A percentile compares a stretch with the other conserved stretches of the same genome.
These are phyloP conservation scores for Bodo saltans DNA, from an alignment of 78 protist species.

Conservation along the genomic window DNA sequence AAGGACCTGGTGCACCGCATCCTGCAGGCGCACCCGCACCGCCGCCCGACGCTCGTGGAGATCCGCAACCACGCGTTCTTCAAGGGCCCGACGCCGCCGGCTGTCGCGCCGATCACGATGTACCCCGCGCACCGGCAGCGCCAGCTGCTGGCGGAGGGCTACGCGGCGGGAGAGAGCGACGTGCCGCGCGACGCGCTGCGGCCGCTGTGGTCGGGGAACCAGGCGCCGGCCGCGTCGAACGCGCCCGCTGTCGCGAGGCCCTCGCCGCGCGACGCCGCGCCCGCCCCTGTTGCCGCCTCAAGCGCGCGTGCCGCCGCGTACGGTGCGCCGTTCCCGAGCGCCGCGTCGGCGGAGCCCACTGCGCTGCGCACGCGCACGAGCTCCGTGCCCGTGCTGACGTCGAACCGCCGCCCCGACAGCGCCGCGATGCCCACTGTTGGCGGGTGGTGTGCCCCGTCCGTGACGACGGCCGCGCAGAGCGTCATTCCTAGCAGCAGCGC, in stretches of 20 bases:
- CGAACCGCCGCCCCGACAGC: not conserved
- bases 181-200: not conserved
- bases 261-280: not conserved
- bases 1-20: slow-evolving; percentile 64
- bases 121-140: slow-evolving; percentile 14
- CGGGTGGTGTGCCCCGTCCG: not conserved
- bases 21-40: slow-evolving; percentile 66
- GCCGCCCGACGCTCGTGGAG: slow-evolving; percentile 37
- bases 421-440: not conserved
- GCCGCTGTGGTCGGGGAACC: not conserved
- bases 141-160: not conserved
- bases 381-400: not conserved
- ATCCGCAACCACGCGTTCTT: slow-evolving; percentile 43
- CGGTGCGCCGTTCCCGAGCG: not conserved
- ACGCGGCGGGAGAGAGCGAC: not conserved
- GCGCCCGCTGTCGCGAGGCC: not conserved
- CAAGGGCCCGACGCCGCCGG: not conserved
- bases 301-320: not conserved
- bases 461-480: not conserved
- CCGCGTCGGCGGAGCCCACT: not conserved
- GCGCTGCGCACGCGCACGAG: not conserved
- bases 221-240: not conserved
- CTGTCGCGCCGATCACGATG: slow-evolving; percentile 6
- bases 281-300: not conserved
- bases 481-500: not conserved